phyloP scores from a whole-genome alignment of 495 filamentous ascomycete genomes.

The Penicillium soppii region DNA sequence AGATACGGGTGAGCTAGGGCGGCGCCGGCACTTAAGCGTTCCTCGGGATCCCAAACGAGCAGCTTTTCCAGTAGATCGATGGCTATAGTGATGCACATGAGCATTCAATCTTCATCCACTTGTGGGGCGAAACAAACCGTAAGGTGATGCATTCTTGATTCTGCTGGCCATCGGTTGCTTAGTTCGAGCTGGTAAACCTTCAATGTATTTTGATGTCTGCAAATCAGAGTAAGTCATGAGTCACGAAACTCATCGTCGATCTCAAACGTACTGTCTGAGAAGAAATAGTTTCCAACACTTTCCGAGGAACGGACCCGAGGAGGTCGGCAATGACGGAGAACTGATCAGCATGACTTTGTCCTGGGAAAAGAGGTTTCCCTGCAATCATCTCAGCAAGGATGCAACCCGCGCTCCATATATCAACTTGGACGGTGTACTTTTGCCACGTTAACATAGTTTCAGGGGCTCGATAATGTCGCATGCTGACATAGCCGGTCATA shows the following conservation, averaged over 20 bases:
- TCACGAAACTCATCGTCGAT: too few species aligned
- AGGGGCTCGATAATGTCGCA: constrained; percentile 94
- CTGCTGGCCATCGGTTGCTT: background rate
- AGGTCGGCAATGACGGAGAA: constrained; percentile 98
- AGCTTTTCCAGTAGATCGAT: constrained; percentile 89
- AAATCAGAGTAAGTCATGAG: background rate
- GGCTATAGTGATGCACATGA: constrained; percentile 46
- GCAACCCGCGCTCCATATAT: constrained; percentile 98
- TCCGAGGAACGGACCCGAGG: constrained; percentile 89
- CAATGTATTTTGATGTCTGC: background rate
- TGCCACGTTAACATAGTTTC: constrained; percentile 99
- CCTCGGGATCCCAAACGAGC: constrained; percentile 93
- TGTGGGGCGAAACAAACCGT: background rate
- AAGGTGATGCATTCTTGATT: background rate
- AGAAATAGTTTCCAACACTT: constrained; percentile 87
- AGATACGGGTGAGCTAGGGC: constrained; percentile 87
- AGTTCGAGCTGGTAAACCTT: background rate
- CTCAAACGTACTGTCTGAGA: background rate
- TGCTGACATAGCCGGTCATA: constrained; percentile 99
- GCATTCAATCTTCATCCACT: background rate
- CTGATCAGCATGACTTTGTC: constrained; percentile 98
- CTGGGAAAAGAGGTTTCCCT: constrained; percentile 93
- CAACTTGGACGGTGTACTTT: constrained; percentile 97
- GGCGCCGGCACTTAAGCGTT: constrained; percentile 76
- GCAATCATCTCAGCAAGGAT: constrained; percentile 99